Conservation (phyloP, 139 green algal species). For the Tetradesmus obliquus region DNA sequence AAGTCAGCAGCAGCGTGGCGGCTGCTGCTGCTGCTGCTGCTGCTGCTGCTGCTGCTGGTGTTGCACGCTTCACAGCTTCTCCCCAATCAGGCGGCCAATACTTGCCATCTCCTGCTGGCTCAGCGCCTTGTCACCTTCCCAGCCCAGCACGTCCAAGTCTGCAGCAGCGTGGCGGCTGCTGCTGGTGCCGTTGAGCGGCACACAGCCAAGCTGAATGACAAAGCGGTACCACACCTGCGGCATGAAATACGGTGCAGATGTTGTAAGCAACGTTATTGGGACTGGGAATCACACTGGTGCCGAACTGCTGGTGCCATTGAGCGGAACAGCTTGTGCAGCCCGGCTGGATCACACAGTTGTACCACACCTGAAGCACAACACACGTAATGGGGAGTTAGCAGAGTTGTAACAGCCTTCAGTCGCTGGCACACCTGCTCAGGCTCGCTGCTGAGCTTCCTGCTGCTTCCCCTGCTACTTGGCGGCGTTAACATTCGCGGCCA, state of each 20-base stretch:
- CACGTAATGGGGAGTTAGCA: no score
- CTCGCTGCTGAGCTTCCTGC: no score
- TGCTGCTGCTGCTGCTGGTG: no score
- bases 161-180: not conserved
- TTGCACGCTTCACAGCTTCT: not conserved
- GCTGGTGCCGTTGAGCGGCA: slow-evolving; percentile 34
- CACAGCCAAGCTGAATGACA: slow-evolving; percentile 30
- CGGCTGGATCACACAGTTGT: no score
- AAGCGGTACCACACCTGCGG: slow-evolving; percentile 37
- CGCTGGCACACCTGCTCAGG: no score
- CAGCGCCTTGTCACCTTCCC: not conserved
- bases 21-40: no score
- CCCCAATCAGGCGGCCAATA: slow-evolving; percentile 12
- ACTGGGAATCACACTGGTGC: not conserved
- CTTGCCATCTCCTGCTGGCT: slow-evolving; percentile 23
- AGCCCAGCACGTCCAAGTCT: slow-evolving; percentile 20
- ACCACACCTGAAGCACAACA: no score
- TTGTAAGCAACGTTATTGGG: not conserved
- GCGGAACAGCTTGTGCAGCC: not conserved
- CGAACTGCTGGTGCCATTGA: not conserved
- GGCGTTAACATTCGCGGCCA: no score
- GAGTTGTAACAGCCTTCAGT: no score
- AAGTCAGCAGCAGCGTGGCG: no score
- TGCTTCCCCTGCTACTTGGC: no score
- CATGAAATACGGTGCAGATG: not conserved